phyloP scores from a whole-genome alignment of 176 grass and related monocot species.

The Hordeum vulgare region DNA sequence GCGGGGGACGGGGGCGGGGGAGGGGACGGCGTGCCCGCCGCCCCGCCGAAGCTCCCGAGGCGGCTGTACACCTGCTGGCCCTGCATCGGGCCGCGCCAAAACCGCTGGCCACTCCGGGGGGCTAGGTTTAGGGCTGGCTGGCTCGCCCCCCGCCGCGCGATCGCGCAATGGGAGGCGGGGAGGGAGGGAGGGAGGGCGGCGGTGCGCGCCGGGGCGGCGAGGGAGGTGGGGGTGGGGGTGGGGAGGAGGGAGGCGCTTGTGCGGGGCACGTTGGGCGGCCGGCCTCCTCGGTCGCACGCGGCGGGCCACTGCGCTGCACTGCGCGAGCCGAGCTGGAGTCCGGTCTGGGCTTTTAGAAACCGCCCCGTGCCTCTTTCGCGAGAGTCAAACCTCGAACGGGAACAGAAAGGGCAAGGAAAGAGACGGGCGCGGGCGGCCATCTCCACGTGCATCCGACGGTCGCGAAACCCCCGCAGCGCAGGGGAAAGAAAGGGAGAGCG shows the following conservation, averaged over 20 bases:
- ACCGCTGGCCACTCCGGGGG: not conserved
- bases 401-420: not conserved
- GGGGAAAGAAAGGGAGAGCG: no score
- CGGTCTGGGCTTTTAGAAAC: not conserved
- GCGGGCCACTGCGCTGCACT: not conserved
- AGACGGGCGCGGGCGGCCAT: not conserved
- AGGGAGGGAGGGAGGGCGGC: not conserved
- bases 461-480: no score
- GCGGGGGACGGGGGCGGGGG: conserved; percentile 42
- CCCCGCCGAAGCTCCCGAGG: conserved; percentile 52
- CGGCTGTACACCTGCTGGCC: conserved; percentile 58
- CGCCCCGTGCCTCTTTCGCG: not conserved
- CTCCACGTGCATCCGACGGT: not conserved
- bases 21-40: conserved; percentile 31
- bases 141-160: no score
- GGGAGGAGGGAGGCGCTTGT: not conserved
- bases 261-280: conserved; percentile 7
- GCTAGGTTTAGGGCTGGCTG: conserved; percentile 34
- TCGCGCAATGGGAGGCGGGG: not conserved
- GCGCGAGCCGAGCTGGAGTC: not conserved
- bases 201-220: not conserved
- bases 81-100: conserved; percentile 37
- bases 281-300: not conserved
- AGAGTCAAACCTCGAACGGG: not conserved
- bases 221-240: not conserved